Evolutionary conservation across 768 basidiomycete genomes (phyloP), one percentile per base, ranked within the genome.

Genomic region (Phallus indusiatus): DNA sequence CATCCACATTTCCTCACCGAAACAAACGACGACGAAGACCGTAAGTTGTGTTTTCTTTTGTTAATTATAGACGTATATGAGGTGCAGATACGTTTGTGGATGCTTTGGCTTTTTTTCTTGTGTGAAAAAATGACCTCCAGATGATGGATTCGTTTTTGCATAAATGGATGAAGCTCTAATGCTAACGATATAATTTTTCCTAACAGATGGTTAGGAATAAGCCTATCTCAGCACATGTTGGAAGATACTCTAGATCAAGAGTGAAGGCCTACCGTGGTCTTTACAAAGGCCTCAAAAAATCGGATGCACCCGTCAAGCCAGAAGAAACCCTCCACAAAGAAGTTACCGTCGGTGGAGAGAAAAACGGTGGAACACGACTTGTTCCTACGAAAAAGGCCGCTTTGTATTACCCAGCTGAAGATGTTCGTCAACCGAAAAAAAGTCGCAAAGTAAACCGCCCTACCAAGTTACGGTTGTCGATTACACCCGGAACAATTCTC

Each of bases 381-480:
- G 83, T 96, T 62, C 93, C 94, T 60, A 86, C 85, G 62, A 70
- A 78, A 67, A 93, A 93, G 74, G 90, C 91, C 63, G 81, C 90
- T 54, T 86, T 87, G 66, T 94, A 85, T 83, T 96, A 96, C 78
- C 90, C 93, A 58, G 91, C 92, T 63, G 95, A 98, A 72, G 94
- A 97, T 72, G 86, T 94, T 64, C 85, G 81, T 69, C 79, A 83
- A 70, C 90, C 90, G 71, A 95, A 94, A 83, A 87, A 88, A 76
- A 86, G 83, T 74, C 88, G 94, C 70, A 97, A 97, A 79, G 77
- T 84, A 50, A 80, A 82, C 67, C 86, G 87, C 74, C 81, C 88
- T 65, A 71, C 92, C 62, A 76, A 79, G 63, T 83, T 97, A 64
- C 92, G 95, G 68, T 72, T 84, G 56, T 81, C 88, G 66, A 96